phyloP scores from a whole-genome alignment of 805 yeast genomes.

The Ogataea minuta region DNA sequence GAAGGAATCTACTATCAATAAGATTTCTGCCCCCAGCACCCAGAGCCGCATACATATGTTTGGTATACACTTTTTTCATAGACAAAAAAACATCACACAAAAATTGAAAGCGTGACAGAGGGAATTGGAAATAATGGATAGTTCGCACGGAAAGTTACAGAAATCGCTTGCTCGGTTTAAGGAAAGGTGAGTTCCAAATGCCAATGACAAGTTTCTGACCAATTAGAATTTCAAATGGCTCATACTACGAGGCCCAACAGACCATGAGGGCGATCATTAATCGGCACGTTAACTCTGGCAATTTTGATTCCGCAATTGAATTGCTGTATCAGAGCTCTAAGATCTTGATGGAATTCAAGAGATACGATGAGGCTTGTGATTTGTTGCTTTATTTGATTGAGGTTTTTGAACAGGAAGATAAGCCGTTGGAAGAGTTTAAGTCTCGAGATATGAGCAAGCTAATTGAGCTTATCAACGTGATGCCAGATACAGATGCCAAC shows the following conservation, averaged over 20 bases:
- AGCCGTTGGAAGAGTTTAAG: slow-evolving; percentile 30
- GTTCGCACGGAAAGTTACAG: slow-evolving; percentile 42
- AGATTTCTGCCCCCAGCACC: not conserved
- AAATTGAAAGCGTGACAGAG: not conserved
- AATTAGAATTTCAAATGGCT: slow-evolving; percentile 63
- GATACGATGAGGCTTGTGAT: slow-evolving; percentile 82
- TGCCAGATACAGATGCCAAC: slow-evolving; percentile 56
- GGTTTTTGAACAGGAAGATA: slow-evolving; percentile 51
- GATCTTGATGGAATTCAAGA: slow-evolving; percentile 63
- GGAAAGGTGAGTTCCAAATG: slow-evolving; percentile 31
- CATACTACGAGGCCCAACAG: slow-evolving; percentile 94
- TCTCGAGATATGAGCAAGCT: slow-evolving; percentile 35
- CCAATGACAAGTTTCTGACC: slow-evolving; percentile 1
- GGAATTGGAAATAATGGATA: slow-evolving; percentile 17
- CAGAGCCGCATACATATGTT: slow-evolving; percentile 2
- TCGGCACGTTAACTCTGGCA: slow-evolving; percentile 68
- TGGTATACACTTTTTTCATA: slow-evolving; percentile 5
- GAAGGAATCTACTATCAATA: slow-evolving; percentile 16
- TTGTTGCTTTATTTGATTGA: slow-evolving; percentile 70
- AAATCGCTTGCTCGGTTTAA: slow-evolving; percentile 66
- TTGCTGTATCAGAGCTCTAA: slow-evolving; percentile 69
- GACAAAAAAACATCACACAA: slow-evolving; percentile 2
- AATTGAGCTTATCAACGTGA: slow-evolving; percentile 39
- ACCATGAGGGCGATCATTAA: slow-evolving; percentile 87
- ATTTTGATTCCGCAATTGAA: slow-evolving; percentile 70